phyloP scores from a whole-genome alignment of 805 yeast species.

The Yarrowia alimentaria region DNA sequence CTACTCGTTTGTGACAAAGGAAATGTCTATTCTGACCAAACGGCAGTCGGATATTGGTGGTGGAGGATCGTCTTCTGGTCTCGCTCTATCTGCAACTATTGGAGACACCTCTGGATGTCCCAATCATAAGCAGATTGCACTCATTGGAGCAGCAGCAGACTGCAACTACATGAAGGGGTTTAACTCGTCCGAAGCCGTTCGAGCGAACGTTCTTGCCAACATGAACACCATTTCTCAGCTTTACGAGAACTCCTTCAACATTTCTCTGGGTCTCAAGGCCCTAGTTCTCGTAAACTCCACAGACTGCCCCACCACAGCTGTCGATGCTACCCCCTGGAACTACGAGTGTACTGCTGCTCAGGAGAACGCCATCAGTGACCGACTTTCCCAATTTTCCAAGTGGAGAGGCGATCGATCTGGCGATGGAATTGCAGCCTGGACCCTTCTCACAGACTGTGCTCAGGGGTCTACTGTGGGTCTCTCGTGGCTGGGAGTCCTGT shows the following conservation, averaged over 20 bases:
- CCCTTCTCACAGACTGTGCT: constrained; percentile 39
- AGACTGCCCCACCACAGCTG: constrained; percentile 13
- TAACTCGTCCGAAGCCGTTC: constrained; percentile 34
- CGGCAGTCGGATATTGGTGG: constrained; percentile 31
- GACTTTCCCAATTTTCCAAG: constrained; percentile 36
- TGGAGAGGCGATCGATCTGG: constrained; percentile 39
- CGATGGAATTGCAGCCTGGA: constrained; percentile 42
- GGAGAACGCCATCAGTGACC: constrained; percentile 33
- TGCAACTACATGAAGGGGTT: constrained; percentile 39
- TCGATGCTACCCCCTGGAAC: constrained; percentile 36
- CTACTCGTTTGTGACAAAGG: constrained; percentile 23
- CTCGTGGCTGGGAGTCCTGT: constrained; percentile 42
- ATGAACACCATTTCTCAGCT: constrained; percentile 40
- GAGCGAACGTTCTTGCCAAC: constrained; percentile 37
- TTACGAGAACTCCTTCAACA: constrained; percentile 41
- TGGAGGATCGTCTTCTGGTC: constrained; percentile 35
- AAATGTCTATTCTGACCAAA: constrained; percentile 13
- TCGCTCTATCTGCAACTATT: constrained; percentile 33
- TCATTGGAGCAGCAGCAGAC: constrained; percentile 43
- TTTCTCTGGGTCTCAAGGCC: constrained; percentile 39
- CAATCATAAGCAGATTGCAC: constrained; percentile 36
- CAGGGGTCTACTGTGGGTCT: constrained; percentile 42
- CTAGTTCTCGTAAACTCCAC: constrained; percentile 32
- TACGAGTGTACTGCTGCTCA: constrained; percentile 32
- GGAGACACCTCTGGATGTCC: constrained; percentile 41